Base-by-base conservation (phyloP, 2,329 filamentous ascomycete species). In the Ophiostoma sp. region DNA sequence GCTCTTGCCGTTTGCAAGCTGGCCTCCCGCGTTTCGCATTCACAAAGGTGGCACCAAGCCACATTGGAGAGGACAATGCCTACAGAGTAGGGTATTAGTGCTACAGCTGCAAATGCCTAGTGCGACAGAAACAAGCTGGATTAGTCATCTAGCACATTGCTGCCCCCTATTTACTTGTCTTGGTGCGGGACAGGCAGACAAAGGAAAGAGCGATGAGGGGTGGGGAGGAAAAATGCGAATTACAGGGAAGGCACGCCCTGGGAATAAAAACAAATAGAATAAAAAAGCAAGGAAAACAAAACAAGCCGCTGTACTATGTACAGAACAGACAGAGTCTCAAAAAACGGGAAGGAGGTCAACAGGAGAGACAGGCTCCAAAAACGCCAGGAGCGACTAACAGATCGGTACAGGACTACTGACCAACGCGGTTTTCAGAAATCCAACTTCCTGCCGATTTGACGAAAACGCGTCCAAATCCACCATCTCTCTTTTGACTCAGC, bases 1-100 rank as follows among this genome's bases (percentile, higher is more conserved):
- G n/a, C 23, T 27, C 52, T 57, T 62, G 57, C 62, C 62, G 62
- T 39, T 39, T 39, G 62, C 62, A 65, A 65, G 35, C 62, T 65
- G 62, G 62, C 62, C 62, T 65, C 35, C 27, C 35, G 35, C 62
- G 35, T 65, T 65, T 65, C 35, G 62, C 62, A 65, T 41, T 65
- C 35, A 65, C 35, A 39, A 10, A 39, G 33, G 62, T 35, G 20
- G 33, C 62, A 39, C 62, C 35, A 65, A 23, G 33, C 62, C 35
- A 33, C n/a, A 33, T 62, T 62, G 27, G 57, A 27, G 57, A 62
- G 27, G 15, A 62, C 57, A 62, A 62, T 62, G 57, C 27, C 57
- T 62, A 62, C 27, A 27, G 27, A 31, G 23, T n/a, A 8, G 52
- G 52, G n/a, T 57, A 23, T 11, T 23, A 57, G n/a, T 57, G 23